These are phyloP conservation scores for Malbranchea zuffiana DNA, from an alignment of 2,329 filamentous ascomycete species.

Conservation along the genomic window DNA sequence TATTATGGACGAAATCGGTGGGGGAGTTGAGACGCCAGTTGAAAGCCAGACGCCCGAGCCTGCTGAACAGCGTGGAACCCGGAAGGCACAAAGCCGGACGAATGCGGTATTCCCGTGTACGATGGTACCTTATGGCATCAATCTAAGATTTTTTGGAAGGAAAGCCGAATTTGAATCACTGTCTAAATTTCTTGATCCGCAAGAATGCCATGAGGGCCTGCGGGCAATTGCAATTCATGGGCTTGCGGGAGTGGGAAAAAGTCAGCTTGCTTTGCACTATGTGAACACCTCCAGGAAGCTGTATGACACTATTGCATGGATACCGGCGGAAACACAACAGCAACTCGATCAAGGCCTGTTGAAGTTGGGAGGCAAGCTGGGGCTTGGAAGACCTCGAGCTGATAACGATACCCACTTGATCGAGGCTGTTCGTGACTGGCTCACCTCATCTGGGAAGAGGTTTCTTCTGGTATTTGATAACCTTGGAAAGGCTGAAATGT, in stretches of 20 bases:
- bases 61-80: not conserved
- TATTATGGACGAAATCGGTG: slow-evolving; percentile 1
- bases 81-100: not conserved
- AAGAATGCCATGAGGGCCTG: not conserved
- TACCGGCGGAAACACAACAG: slow-evolving; percentile 6
- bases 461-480: slow-evolving; percentile 10
- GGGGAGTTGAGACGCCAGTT: not conserved
- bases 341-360: slow-evolving; percentile 2
- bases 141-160: slow-evolving; percentile 8
- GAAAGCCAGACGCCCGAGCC: slow-evolving; percentile 2
- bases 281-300: slow-evolving; percentile 9
- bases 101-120: slow-evolving; percentile 5
- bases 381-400: not conserved
- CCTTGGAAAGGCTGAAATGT: slow-evolving; percentile 1
- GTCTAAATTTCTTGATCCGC: not conserved
- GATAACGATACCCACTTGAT: slow-evolving; percentile 5
- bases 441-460: slow-evolving; percentile 3
- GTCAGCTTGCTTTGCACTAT: slow-evolving; percentile 15
- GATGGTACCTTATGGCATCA: slow-evolving; percentile 10
- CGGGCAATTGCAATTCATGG: slow-evolving; percentile 12
- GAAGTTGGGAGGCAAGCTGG: slow-evolving; percentile 3
- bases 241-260: slow-evolving; percentile 16
- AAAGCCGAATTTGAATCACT: not conserved
- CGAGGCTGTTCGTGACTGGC: slow-evolving; percentile 6
- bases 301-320: slow-evolving; percentile 10